A percentile compares a stretch with the other conserved stretches of the same genome.
phyloP scores from a whole-genome alignment of 371 early-diverging fungal species.

The Vavraia culicis region DNA sequence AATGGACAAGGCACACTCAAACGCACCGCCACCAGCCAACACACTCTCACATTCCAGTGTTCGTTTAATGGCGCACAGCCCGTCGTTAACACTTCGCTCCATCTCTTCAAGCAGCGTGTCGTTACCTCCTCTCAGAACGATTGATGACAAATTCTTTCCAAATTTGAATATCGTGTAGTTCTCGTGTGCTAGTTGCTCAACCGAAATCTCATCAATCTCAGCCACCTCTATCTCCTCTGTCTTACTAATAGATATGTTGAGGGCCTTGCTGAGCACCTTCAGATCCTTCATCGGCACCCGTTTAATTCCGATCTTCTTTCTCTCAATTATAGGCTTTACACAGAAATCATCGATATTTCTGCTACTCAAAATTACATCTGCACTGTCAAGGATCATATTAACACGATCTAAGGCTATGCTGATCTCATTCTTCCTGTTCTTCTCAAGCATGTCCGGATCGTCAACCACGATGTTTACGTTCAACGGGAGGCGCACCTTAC shows the following conservation, averaged over 20 bases:
- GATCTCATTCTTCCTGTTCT: constrained; percentile 68
- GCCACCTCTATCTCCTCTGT: constrained; percentile 89
- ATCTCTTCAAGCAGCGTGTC: constrained; percentile 91
- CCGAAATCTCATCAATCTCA: constrained; percentile 74
- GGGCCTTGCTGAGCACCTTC: constrained; percentile 78
- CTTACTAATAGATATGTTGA: constrained; percentile 55
- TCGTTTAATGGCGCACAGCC: constrained; percentile 82
- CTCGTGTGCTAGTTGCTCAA: constrained; percentile 51
- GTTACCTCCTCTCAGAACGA: constrained; percentile 91
- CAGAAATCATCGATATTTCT: constrained; percentile 97
- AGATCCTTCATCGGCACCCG: constrained; percentile 87
- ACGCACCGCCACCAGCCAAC: constrained; percentile 96
- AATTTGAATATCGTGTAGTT: constrained; percentile 78
- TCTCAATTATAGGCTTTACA: constrained; percentile 82
- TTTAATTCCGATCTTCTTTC: constrained; percentile 68
- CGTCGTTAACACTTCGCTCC: constrained; percentile 91
- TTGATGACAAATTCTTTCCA: constrained; percentile 59
- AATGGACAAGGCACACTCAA: constrained; percentile 82
- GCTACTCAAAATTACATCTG: constrained; percentile 87
- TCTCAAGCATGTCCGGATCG: constrained; percentile 85
- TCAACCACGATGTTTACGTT: constrained; percentile 88
- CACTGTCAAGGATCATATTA: constrained; percentile 71
- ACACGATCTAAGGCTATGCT: constrained; percentile 83
- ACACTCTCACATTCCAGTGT: constrained; percentile 83
- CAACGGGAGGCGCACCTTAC: constrained; percentile 89